Evolutionary conservation across 2,329 filamentous ascomycete species (phyloP).

Genomic region (Fusarium goolgardi): DNA sequence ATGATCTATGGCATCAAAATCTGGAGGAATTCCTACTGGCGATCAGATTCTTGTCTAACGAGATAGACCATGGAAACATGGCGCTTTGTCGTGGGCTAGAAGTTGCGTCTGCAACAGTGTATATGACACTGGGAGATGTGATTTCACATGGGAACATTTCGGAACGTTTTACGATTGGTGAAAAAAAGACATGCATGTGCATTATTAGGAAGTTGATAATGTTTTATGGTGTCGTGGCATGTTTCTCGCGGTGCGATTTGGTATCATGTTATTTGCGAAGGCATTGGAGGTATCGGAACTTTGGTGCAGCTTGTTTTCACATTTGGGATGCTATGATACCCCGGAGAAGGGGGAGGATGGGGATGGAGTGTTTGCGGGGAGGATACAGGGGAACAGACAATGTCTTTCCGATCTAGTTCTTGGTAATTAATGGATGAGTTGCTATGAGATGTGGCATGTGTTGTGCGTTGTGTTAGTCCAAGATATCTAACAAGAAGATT

Average conservation of each 20-base stretch:
- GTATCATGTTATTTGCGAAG: slow-evolving; percentile 29
- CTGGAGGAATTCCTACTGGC: slow-evolving; percentile 15
- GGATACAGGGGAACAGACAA: slow-evolving; percentile 1
- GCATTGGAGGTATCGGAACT: slow-evolving; percentile 24
- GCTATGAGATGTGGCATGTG: background rate
- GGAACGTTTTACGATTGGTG: slow-evolving; percentile 19
- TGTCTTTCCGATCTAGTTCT: slow-evolving; percentile 29
- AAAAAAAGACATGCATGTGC: slow-evolving; percentile 32
- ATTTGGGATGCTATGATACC: slow-evolving; percentile 41
- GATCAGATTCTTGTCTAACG: slow-evolving; percentile 25
- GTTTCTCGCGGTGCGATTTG: slow-evolving; percentile 29
- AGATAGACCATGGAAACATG: slow-evolving; percentile 27
- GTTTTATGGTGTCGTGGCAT: slow-evolving; percentile 32
- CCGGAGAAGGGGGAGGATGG: slow-evolving; percentile 34
- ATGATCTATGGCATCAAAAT: slow-evolving; percentile 15
- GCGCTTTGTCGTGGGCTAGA: slow-evolving; percentile 17
- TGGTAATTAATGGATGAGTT: slow-evolving; percentile 36
- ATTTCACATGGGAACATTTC: slow-evolving; percentile 41
- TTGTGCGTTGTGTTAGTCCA: no score
- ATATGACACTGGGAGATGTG: slow-evolving; percentile 37
- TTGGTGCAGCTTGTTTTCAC: slow-evolving; percentile 32
- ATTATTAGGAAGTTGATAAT: slow-evolving; percentile 42
- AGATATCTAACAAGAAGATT: background rate
- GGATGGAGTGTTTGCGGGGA: slow-evolving; percentile 27
- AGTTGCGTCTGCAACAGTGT: slow-evolving; percentile 48